Percentiles rank a stretch among this genome's conserved stretches.
Conservation (phyloP, 257 asterid species). For the Scutellaria galericulata region DNA sequence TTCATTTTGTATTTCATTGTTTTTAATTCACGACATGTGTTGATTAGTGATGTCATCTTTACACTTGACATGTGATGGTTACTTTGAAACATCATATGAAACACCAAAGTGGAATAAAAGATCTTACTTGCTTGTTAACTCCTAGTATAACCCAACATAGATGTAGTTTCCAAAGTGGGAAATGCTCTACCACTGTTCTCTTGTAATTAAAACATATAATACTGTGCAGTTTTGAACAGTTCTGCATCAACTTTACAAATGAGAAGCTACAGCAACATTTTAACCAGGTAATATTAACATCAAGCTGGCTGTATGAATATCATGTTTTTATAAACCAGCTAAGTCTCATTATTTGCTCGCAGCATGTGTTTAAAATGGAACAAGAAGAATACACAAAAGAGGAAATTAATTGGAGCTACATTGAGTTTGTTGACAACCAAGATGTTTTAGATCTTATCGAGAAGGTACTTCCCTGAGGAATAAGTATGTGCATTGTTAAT, state of each 20-base stretch:
- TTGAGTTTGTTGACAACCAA: constrained; percentile 97
- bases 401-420: constrained; percentile 94
- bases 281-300: constrained; percentile 72
- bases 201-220: constrained; percentile 39
- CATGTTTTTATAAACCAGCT: constrained; percentile 34
- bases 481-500: neutral
- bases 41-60: no score
- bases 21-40: no score
- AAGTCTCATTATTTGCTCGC: constrained; percentile 45
- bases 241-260: constrained; percentile 93
- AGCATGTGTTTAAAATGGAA: constrained; percentile 99
- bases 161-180: constrained; percentile 28
- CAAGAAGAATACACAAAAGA: constrained; percentile 98
- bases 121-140: constrained; percentile 15
- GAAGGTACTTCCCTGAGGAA: constrained; percentile 59
- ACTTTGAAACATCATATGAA: no score
- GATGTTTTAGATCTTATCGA: constrained; percentile 97
- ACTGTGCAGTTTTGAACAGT: constrained; percentile 90
- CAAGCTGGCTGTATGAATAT: constrained; percentile 20
- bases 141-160: constrained; percentile 8
- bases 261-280: constrained; percentile 98
- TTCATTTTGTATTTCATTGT: no score
- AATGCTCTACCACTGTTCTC: constrained; percentile 34
- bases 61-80: no score
- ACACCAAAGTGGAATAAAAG: no score